A percentile compares a stretch with the other conserved stretches of the same genome.
Evolutionary conservation across 495 filamentous ascomycete genomes (phyloP).

Genomic region (Elaphomyces granulatus): DNA sequence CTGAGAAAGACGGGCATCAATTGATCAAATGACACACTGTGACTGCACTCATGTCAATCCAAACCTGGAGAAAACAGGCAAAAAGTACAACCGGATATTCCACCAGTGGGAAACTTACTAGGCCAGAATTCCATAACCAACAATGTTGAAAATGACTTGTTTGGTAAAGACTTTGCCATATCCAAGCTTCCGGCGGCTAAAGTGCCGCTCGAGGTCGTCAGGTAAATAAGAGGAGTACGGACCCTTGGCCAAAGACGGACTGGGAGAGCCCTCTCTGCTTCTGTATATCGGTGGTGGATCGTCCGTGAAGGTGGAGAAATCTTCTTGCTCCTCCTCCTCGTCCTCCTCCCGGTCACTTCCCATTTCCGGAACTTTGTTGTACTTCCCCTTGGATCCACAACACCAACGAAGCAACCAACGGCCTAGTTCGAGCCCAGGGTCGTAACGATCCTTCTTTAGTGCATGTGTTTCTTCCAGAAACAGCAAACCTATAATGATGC

Average conservation of each 20-base stretch:
- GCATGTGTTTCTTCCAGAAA: slow-evolving; percentile 94
- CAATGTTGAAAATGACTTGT: slow-evolving; percentile 69
- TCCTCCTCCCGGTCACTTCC: slow-evolving; percentile 11
- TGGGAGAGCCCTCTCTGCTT: slow-evolving; percentile 52
- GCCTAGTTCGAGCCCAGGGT: slow-evolving; percentile 64
- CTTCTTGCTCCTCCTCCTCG: slow-evolving; percentile 27
- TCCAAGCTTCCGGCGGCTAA: slow-evolving; percentile 12
- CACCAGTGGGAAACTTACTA: slow-evolving; percentile 55
- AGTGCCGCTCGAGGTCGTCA: slow-evolving; percentile 35
- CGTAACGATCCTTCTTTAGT: slow-evolving; percentile 60
- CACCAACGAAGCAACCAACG: slow-evolving; percentile 50
- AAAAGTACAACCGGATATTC: background rate
- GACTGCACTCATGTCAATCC: slow-evolving; percentile 41
- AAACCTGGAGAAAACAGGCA: slow-evolving; percentile 5
- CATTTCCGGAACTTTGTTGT: slow-evolving; percentile 18
- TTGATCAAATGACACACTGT: slow-evolving; percentile 87
- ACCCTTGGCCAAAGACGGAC: slow-evolving; percentile 29
- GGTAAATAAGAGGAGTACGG: slow-evolving; percentile 13
- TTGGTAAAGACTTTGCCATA: slow-evolving; percentile 52
- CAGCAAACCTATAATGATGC: slow-evolving; percentile 68
- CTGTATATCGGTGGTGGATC: slow-evolving; percentile 49
- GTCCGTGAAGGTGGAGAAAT: slow-evolving; percentile 39
- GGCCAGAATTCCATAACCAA: slow-evolving; percentile 83
- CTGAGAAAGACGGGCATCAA: slow-evolving; percentile 86
- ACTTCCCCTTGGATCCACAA: no score